Conservation (phyloP, 2,329 filamentous ascomycete species). For the Zopfia rhizophila region DNA sequence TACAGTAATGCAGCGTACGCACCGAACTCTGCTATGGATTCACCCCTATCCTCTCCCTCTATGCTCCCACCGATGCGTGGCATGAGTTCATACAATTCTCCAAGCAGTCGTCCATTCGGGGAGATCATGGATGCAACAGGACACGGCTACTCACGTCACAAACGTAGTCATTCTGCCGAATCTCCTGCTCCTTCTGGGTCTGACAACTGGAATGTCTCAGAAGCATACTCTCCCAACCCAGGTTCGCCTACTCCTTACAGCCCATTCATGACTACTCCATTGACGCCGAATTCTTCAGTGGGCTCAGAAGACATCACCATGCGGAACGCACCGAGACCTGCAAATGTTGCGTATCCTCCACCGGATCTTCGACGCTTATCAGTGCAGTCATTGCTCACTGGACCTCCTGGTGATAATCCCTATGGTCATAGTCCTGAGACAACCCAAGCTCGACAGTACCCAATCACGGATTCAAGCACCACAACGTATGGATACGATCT, state of each 20-base stretch:
- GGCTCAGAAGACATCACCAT: constrained; percentile 44
- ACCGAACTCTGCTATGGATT: constrained; percentile 26
- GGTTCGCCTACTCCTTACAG: constrained; percentile 53
- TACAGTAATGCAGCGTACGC: constrained; percentile 25
- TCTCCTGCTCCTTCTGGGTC: constrained; percentile 35
- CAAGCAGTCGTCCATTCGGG: constrained; percentile 12
- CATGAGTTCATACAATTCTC: constrained; percentile 12
- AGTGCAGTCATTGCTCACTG: constrained; percentile 69
- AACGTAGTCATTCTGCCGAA: constrained; percentile 36
- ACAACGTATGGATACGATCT: constrained; percentile 76
- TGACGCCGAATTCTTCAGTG: constrained; percentile 56
- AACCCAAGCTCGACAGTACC: constrained; percentile 54
- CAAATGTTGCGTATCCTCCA: constrained; percentile 44
- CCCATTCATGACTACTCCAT: constrained; percentile 56
- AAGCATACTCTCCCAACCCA: constrained; percentile 52
- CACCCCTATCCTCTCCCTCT: constrained; percentile 30
- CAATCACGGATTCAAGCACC: constrained; percentile 39
- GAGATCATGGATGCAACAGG: constrained; percentile 26
- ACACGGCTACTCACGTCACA: constrained; percentile 30
- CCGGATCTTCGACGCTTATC: constrained; percentile 65
- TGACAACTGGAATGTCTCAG: constrained; percentile 21
- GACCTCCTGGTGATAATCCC: constrained; percentile 26
- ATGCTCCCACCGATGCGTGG: constrained; percentile 42
- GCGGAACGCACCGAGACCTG: constrained; percentile 30
- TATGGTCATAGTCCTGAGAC: constrained; percentile 43